Evolutionary conservation across 345 rosid genomes (phyloP).

Genomic region (Balakata baccata): DNA sequence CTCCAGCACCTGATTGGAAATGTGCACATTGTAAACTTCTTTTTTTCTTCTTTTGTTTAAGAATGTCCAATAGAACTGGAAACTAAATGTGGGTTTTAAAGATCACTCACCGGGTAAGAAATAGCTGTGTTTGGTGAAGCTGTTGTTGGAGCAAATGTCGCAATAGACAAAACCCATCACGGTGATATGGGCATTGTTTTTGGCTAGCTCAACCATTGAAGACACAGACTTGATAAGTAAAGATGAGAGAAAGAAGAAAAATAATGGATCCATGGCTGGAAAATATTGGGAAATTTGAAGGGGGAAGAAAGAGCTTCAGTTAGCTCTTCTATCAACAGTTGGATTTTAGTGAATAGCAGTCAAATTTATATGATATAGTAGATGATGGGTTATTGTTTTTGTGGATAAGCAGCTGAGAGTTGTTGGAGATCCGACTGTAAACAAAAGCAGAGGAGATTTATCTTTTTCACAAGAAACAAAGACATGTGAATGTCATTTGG

Average conservation of each 20-base stretch:
- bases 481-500: constrained; percentile 71
- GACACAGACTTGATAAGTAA: constrained; percentile 37
- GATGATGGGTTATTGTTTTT: constrained; percentile 27
- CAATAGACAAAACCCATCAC: constrained; percentile 95
- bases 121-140: constrained; percentile 90
- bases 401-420: constrained; percentile 20
- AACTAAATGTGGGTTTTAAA: background rate
- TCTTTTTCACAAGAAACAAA: constrained; percentile 43
- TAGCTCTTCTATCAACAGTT: constrained; percentile 12
- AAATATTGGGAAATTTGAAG: constrained; percentile 16
- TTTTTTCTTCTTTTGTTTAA: background rate
- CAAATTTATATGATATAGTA: constrained; percentile 20
- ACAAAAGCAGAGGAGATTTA: constrained; percentile 22
- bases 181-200: constrained; percentile 47
- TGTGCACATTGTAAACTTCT: background rate
- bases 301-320: constrained; percentile 17
- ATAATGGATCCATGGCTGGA: constrained; percentile 40
- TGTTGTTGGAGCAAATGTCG: constrained; percentile 95
- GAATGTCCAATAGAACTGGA: background rate
- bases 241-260: constrained; percentile 39
- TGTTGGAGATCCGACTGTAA: constrained; percentile 40
- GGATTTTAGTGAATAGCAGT: constrained; percentile 16
- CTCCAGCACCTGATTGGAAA: constrained; percentile 65
- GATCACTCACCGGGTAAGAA: constrained; percentile 70
- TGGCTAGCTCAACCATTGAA: constrained; percentile 29